Evolutionary conservation across 768 basidiomycete species (phyloP).

Genomic region (Baorangia bicolor): DNA sequence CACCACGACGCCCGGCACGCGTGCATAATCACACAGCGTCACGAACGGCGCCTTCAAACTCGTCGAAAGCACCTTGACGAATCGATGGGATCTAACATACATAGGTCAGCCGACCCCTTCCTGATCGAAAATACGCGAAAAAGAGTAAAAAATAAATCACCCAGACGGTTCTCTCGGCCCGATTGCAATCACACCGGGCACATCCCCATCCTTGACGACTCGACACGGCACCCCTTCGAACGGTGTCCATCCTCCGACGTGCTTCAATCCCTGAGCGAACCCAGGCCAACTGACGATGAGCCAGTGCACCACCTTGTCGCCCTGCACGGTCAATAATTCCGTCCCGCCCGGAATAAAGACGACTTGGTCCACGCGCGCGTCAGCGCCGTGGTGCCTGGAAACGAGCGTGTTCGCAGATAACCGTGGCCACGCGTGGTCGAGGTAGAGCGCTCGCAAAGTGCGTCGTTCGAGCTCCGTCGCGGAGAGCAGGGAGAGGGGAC

Average conservation of each 20-base stretch:
- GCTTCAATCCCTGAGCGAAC: conserved; percentile 13
- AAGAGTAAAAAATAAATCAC: background rate
- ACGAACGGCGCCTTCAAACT: conserved; percentile 21
- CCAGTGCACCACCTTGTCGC: conserved; percentile 26
- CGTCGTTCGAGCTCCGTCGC: conserved; percentile 28
- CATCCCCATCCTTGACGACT: conserved; percentile 20
- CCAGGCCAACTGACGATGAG: conserved; percentile 19
- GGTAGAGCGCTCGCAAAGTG: conserved; percentile 27
- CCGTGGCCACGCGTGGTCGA: conserved; percentile 23
- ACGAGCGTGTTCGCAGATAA: conserved; percentile 14
- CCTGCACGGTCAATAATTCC: conserved; percentile 29
- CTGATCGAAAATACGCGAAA: too few species aligned
- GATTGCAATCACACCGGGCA: conserved; percentile 20
- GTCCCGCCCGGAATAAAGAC: conserved; percentile 26
- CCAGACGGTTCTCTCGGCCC: conserved; percentile 14
- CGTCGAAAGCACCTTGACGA: conserved; percentile 21
- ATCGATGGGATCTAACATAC: conserved; percentile 9
- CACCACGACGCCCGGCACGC: conserved; percentile 21
- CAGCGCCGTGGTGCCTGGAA: background rate
- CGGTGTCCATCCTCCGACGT: conserved; percentile 20
- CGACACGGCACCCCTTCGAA: conserved; percentile 16
- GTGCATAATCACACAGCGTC: conserved; percentile 22
- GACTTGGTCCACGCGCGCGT: conserved; percentile 24
- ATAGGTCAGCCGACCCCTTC: background rate
- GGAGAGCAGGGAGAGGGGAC: conserved; percentile 13